Conservation (phyloP, 352 stramenopile species). For the Pythium insidiosum region DNA sequence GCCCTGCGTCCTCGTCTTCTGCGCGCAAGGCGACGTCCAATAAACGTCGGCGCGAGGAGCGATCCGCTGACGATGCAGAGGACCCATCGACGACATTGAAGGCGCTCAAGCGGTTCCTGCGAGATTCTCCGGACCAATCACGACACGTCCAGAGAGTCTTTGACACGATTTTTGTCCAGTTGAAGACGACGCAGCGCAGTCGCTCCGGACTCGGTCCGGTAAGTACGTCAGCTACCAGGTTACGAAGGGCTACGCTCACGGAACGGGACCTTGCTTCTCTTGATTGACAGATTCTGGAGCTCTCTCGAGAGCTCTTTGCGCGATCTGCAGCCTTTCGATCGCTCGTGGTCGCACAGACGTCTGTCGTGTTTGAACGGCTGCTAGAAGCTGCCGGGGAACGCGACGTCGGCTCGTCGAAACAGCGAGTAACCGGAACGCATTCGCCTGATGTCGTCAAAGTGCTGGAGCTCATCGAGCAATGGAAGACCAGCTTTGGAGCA, state of each 20-base stretch:
- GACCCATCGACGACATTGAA: conserved; percentile 2
- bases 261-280: too few relatives aligned
- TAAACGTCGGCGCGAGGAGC: neutral
- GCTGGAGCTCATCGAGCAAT: conserved; percentile 49
- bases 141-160: conserved; percentile 11
- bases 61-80: neutral
- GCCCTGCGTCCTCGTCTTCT: neutral
- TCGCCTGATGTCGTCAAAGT: conserved; percentile 22
- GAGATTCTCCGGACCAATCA: conserved; percentile 6
- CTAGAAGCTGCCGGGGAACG: conserved; percentile 34
- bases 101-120: conserved; percentile 5
- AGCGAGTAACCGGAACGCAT: conserved; percentile 4
- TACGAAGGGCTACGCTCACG: conserved; percentile 14
- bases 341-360: conserved; percentile 28
- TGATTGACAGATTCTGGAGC: too few relatives aligned
- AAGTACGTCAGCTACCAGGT: too few relatives aligned
- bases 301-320: conserved; percentile 52
- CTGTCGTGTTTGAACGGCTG: conserved; percentile 37
- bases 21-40: neutral
- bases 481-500: conserved; percentile 48
- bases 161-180: conserved; percentile 5
- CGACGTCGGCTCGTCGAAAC: conserved; percentile 2
- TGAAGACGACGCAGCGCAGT: conserved; percentile 7
- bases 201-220: too few relatives aligned
- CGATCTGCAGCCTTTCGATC: conserved; percentile 42